phyloP scores from a whole-genome alignment of 345 rosid species.

The Psidium guajava region DNA sequence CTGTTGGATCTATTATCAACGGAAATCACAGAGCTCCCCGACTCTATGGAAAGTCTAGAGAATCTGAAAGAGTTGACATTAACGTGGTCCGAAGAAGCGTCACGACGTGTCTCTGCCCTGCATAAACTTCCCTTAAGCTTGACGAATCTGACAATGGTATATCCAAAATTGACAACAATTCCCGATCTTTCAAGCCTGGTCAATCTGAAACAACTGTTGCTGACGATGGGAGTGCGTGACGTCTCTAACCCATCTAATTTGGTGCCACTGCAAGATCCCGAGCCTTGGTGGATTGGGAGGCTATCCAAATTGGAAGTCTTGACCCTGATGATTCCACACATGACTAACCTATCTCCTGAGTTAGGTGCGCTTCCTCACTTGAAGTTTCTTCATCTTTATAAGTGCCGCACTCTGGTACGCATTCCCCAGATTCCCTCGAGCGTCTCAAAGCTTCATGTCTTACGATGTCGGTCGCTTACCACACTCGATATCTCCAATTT shows the following conservation, averaged over 20 bases:
- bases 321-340: not conserved
- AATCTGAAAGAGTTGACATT: too few species aligned
- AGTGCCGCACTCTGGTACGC: too few species aligned
- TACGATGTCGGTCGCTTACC: too few species aligned
- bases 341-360: too few species aligned
- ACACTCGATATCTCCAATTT: too few species aligned
- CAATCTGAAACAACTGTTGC: not conserved
- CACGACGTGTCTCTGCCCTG: too few species aligned
- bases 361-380: too few species aligned
- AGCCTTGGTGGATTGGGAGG: not conserved
- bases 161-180: not conserved
- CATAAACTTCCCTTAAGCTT: too few species aligned
- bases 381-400: too few species aligned
- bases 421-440: too few species aligned
- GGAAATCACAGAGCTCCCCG: not conserved
- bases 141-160: rapidly evolving
- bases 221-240: rapidly evolving
- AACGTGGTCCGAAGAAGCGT: too few species aligned
- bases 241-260: not conserved
- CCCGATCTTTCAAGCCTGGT: not conserved
- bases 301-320: not conserved
- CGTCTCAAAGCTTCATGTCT: too few species aligned
- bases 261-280: not conserved
- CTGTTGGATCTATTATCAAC: not conserved
- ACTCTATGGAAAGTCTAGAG: not conserved